A percentile compares a stretch with the other conserved stretches of the same genome.
Evolutionary conservation across 495 filamentous ascomycete genomes (phyloP).

Genomic region (Aspergillus steynii): DNA sequence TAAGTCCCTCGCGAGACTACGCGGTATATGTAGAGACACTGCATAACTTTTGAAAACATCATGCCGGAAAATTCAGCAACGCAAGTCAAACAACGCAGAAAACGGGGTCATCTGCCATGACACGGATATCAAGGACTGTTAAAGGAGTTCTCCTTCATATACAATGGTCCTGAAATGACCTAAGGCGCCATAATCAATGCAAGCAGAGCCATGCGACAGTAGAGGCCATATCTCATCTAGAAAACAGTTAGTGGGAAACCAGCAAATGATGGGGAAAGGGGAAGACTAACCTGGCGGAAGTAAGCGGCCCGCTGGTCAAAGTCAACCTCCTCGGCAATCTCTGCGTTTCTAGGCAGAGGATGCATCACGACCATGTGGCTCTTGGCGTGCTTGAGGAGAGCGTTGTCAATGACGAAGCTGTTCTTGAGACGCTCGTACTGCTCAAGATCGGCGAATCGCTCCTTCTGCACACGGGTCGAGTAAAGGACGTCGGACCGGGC

Average conservation of each 20-base stretch:
- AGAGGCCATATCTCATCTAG: constrained; percentile 97
- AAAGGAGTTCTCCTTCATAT: constrained; percentile 10
- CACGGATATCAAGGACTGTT: constrained; percentile 10
- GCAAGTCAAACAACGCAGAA: constrained; percentile 23
- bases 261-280: constrained; percentile 3
- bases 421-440: constrained; percentile 87
- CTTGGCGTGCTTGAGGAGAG: constrained; percentile 90
- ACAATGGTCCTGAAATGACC: constrained; percentile 22
- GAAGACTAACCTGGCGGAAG: constrained; percentile 88
- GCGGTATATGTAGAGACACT: constrained; percentile 35
- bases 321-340: constrained; percentile 94
- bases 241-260: constrained; percentile 19
- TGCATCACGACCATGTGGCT: constrained; percentile 90
- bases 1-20: constrained; percentile 30
- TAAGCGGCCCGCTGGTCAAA: constrained; percentile 96
- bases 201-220: constrained; percentile 95
- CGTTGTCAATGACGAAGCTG: constrained; percentile 83
- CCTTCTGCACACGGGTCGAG: constrained; percentile 94
- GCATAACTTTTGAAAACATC: constrained; percentile 39
- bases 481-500: constrained; percentile 86
- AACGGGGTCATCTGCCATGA: constrained; percentile 20
- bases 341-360: constrained; percentile 87
- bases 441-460: constrained; percentile 76
- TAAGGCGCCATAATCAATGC: constrained; percentile 81
- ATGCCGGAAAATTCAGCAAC: constrained; percentile 22